phyloP scores from a whole-genome alignment of 2,329 filamentous ascomycete genomes.

The Trichoderma citrinoviride region DNA sequence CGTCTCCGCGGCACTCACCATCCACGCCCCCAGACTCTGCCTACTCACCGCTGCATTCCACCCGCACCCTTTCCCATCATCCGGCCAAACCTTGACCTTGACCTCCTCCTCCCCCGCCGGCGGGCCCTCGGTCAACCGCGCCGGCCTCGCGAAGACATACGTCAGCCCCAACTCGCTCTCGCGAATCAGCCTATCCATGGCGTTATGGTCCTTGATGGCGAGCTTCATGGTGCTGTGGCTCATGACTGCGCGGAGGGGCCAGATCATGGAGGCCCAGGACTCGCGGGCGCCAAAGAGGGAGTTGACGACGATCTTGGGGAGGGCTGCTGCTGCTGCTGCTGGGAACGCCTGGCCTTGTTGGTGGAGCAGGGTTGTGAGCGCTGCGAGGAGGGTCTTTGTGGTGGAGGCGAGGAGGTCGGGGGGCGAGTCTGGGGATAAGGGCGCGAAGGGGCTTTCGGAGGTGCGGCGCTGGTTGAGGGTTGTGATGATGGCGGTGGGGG shows the following conservation, averaged over 20 bases:
- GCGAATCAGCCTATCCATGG: slow-evolving; percentile 43
- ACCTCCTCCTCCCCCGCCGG: slow-evolving; percentile 32
- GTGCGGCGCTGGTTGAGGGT: slow-evolving; percentile 48
- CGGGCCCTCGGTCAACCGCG: slow-evolving; percentile 42
- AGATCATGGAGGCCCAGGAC: slow-evolving; percentile 43
- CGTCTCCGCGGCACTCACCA: slow-evolving; percentile 44
- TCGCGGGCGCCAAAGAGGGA: slow-evolving; percentile 49
- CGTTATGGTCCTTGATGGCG: slow-evolving; percentile 48
- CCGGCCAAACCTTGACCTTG: slow-evolving; percentile 42
- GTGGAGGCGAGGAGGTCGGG: slow-evolving; percentile 47
- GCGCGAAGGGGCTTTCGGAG: slow-evolving; percentile 48
- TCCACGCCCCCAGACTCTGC: slow-evolving; percentile 44
- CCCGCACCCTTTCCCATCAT: slow-evolving; percentile 42
- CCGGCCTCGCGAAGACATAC: slow-evolving; percentile 45
- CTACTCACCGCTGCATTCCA: slow-evolving; percentile 40
- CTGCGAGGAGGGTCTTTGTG: slow-evolving; percentile 37
- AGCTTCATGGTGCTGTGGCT: slow-evolving; percentile 44
- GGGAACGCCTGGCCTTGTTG: slow-evolving; percentile 3
- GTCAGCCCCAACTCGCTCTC: slow-evolving; percentile 27
- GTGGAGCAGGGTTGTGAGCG: slow-evolving; percentile 30
- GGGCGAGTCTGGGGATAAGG: slow-evolving; percentile 38
- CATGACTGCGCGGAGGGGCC: slow-evolving; percentile 45
- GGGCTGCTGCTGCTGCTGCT: slow-evolving; percentile 26
- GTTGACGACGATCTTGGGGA: slow-evolving; percentile 47
- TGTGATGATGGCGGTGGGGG: slow-evolving; percentile 43